These are phyloP conservation scores for Canavalia ensiformis DNA, from an alignment of 306 rosid genomes.

Conservation along the genomic window DNA sequence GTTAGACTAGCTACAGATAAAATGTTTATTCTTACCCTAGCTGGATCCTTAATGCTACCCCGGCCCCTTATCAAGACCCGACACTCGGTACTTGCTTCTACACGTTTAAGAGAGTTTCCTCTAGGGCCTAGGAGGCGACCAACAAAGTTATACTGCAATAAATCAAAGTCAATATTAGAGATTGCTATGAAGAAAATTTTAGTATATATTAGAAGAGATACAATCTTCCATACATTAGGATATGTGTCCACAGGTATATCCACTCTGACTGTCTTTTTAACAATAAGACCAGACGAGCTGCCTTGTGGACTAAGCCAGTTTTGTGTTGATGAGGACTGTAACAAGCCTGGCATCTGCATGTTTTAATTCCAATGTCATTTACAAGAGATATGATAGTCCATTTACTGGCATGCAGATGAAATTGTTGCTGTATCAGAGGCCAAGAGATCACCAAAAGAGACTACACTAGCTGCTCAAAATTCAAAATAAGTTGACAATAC, in stretches of 20 bases:
- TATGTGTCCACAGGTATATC: conserved; percentile 87
- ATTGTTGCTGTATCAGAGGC: conserved; percentile 44
- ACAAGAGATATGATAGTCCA: conserved; percentile 32
- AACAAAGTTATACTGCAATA: conserved; percentile 88
- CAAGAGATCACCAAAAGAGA: conserved; percentile 46
- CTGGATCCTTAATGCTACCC: conserved; percentile 97
- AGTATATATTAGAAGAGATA: conserved; percentile 1
- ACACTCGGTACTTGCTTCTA: conserved; percentile 92
- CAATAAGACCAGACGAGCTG: conserved; percentile 87
- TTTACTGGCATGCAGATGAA: conserved; percentile 48
- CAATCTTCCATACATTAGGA: conserved; percentile 71
- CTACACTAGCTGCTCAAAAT: conserved; percentile 47
- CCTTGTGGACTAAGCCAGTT: conserved; percentile 85
- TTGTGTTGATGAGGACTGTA: conserved; percentile 75
- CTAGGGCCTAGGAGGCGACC: conserved; percentile 99
- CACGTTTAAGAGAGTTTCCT: conserved; percentile 98
- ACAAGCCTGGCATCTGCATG: conserved; percentile 81
- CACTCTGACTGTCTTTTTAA: conserved; percentile 90
- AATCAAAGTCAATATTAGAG: conserved; percentile 50
- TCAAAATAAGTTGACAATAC: conserved; percentile 30
- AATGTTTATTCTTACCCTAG: conserved; percentile 69
- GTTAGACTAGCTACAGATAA: conserved; percentile 25
- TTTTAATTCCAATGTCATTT: conserved; percentile 54
- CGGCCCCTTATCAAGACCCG: conserved; percentile 98
- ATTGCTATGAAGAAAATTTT: background rate